These are phyloP conservation scores for Pythium chondricola DNA, from an alignment of 352 stramenopile genomes.

Conservation along the genomic window DNA sequence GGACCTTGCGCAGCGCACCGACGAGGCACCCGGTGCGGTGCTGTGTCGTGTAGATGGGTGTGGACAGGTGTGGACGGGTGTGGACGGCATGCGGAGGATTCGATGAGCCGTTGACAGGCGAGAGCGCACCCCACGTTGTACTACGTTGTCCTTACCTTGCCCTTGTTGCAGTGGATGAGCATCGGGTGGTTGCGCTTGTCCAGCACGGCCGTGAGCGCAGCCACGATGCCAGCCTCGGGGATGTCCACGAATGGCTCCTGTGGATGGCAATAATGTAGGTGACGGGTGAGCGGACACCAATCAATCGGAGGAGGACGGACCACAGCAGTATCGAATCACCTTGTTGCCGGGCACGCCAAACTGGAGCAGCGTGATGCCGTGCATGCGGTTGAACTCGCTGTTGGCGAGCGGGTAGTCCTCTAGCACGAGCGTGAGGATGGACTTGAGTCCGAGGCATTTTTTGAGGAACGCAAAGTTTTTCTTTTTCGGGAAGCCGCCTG, in stretches of 20 bases:
- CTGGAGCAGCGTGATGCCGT: conserved; percentile 76
- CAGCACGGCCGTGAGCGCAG: conserved; percentile 66
- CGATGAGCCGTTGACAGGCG: too few species aligned
- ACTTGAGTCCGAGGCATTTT: conserved; percentile 66
- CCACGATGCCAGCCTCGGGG: conserved; percentile 68
- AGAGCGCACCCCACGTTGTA: too few species aligned
- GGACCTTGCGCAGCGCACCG: conserved; percentile 71
- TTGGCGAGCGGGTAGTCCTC: conserved; percentile 85
- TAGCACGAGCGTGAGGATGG: conserved; percentile 80
- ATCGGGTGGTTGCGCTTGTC: conserved; percentile 83
- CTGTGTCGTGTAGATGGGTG: conserved; percentile 17
- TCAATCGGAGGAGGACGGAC: too few species aligned
- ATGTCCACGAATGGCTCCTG: conserved; percentile 86
- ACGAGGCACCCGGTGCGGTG: conserved; percentile 79
- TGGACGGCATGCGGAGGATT: too few species aligned
- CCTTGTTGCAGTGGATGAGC: conserved; percentile 87
- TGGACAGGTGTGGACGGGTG: not conserved
- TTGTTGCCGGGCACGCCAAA: conserved; percentile 86
- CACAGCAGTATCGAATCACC: too few species aligned
- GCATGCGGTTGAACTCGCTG: conserved; percentile 71
- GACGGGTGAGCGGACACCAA: too few species aligned
- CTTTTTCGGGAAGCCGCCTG: conserved; percentile 83
- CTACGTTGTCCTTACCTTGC: too few species aligned
- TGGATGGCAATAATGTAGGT: not conserved
- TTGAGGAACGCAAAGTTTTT: conserved; percentile 87